phyloP scores from a whole-genome alignment of 352 stramenopile genomes.

The Pythium phragmitis region DNA sequence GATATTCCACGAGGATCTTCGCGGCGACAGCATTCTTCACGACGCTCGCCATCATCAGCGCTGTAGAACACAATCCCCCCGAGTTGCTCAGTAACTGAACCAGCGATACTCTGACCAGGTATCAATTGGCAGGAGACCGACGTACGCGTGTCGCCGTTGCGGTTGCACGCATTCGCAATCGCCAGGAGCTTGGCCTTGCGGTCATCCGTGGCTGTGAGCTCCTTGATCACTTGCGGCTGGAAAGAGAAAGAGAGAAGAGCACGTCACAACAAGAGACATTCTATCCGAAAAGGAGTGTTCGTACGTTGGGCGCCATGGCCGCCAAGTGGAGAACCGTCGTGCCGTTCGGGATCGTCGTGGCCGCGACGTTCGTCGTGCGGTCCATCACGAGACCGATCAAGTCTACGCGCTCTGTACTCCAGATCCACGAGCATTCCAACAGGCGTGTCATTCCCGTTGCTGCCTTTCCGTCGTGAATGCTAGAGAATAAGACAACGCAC shows the following conservation, averaged over 20 bases:
- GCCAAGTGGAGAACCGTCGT: constrained; percentile 80
- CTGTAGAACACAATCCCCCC: constrained; percentile 27
- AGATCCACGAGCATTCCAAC: not conserved
- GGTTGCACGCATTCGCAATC: constrained; percentile 60
- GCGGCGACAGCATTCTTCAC: constrained; percentile 65
- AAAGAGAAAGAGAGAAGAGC: no score
- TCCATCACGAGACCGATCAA: constrained; percentile 57
- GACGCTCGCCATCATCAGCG: constrained; percentile 86
- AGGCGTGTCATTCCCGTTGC: no score
- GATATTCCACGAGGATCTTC: constrained; percentile 39
- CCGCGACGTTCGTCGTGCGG: constrained; percentile 53
- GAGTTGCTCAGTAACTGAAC: not conserved
- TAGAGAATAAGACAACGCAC: constrained; percentile 28
- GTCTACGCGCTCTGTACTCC: constrained; percentile 49
- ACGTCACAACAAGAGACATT: no score
- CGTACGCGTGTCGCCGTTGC: constrained; percentile 76
- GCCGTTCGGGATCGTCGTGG: constrained; percentile 56
- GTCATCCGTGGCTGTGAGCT: constrained; percentile 47
- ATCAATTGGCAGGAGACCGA: not conserved
- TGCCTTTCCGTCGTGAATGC: not conserved
- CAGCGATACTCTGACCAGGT: not conserved
- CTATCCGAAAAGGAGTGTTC: not conserved
- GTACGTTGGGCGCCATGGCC: constrained; percentile 70
- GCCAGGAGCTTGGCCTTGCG: constrained; percentile 45
- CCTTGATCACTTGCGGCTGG: constrained; percentile 49